Evolutionary conservation across 2,329 filamentous ascomycete species (phyloP), one percentile per base, ranked within the genome.

Genomic region (Xylaria sp.): DNA sequence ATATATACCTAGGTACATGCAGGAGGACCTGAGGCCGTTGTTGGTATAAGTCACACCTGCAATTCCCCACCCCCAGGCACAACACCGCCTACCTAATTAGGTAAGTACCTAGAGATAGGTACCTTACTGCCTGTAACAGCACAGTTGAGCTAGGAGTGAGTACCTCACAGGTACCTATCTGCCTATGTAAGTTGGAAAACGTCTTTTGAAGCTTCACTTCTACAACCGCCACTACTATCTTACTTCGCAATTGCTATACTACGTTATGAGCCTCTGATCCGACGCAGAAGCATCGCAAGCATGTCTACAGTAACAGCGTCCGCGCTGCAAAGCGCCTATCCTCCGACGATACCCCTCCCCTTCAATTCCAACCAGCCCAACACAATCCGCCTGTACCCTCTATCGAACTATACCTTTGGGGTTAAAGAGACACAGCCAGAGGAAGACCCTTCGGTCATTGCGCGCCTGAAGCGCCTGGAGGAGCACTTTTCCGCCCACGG

Each of bases 361-460:
- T 99, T 99, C 85, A 91, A 93, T 74, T 88, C 86, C 54, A 93
- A 94, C 75, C 95, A 99, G 78, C 92, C 94, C 33, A 81, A 88
- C 70, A 95, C 93, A 2, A 93, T 99, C 73, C 91, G 91, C 54
- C 86, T 99, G 25, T 98, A 93, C 74, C 95, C 95, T 33, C 86
- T 99, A 49, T 97, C 93, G 69, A 99, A 98, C 83, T 99, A 99
- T 83, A 98, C 95, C 23, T 98, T 99, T 73, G 94, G 94, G 65
- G 96, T 96, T 63, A 99, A 99, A 79, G 95, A 98, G 81, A 96
- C 91, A 21, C 95, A 99, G 76, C 95, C 94, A 2, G 95, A 99
- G 78, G 95, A 99, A 78, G 95, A 99, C 73, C 93, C 94, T 0
- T 97, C 93, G 0, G 95, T 99, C 2, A 87, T 97, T 59, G 93